Conservation (phyloP, 345 rosid species). For the Geranium rotundifolium region DNA sequence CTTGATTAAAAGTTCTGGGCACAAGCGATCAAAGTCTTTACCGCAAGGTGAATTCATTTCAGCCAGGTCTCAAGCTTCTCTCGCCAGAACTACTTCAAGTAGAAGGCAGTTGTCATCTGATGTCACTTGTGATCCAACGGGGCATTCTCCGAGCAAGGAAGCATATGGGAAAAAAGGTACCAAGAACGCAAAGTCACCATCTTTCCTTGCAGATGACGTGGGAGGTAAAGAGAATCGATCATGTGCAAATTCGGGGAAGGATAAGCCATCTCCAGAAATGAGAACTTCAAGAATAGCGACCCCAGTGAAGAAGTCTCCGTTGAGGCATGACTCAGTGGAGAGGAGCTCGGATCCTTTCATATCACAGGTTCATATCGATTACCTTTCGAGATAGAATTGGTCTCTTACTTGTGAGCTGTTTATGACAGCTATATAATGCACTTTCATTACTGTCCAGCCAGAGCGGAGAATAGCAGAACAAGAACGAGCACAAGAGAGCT, state of each 20-base stretch:
- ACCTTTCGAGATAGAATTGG: neutral
- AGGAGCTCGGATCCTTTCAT: constrained; percentile 22
- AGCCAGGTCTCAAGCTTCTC: constrained; percentile 42
- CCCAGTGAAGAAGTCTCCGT: constrained; percentile 35
- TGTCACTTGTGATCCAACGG: constrained; percentile 19
- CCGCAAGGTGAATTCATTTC: constrained; percentile 50
- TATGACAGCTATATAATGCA: constrained; percentile 2
- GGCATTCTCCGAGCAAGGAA: constrained; percentile 18
- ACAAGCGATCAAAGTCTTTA: constrained; percentile 65
- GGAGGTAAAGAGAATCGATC: constrained; percentile 62
- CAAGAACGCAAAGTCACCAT: constrained; percentile 21
- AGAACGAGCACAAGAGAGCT: constrained; percentile 47
- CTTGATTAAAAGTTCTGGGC: constrained; percentile 40
- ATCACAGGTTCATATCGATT: constrained; percentile 19
- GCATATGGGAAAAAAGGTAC: constrained; percentile 35
- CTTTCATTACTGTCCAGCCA: constrained; percentile 26
- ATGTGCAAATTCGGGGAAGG: constrained; percentile 37
- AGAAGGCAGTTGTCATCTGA: constrained; percentile 51
- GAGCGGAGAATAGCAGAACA: constrained; percentile 52
- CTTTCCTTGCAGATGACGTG: constrained; percentile 22
- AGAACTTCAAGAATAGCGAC: constrained; percentile 30
- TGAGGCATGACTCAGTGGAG: constrained; percentile 23
- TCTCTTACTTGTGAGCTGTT: constrained; percentile 5
- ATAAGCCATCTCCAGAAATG: constrained; percentile 47
- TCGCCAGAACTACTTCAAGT: constrained; percentile 49